Evolutionary conservation across 176 grass and related monocot species (phyloP).

Genomic region (Carex myosuroides): DNA sequence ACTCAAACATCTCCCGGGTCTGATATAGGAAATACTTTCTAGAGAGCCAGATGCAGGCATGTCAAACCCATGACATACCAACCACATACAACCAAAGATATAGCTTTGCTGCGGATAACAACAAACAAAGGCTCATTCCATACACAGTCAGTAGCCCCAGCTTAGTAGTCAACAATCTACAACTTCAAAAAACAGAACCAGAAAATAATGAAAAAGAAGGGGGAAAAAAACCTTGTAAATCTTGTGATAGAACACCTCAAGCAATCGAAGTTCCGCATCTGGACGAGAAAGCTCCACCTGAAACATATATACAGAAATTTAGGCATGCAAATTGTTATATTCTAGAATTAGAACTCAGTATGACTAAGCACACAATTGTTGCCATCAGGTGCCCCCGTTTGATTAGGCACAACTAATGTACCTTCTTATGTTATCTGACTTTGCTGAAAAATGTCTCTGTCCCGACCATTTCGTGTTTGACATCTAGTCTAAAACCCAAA

Average conservation of each 20-base stretch:
- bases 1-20: neutral
- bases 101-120: neutral
- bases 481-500: neutral
- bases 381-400: neutral
- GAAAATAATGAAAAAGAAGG: slow-evolving; percentile 17
- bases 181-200: neutral
- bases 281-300: slow-evolving; percentile 91
- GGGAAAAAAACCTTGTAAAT: slow-evolving; percentile 69
- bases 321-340: slow-evolving; percentile 3
- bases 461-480: neutral
- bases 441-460: neutral
- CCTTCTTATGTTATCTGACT: neutral
- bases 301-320: slow-evolving; percentile 14
- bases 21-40: neutral
- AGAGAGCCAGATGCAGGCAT: neutral
- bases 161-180: neutral
- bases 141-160: neutral
- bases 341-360: neutral
- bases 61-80: neutral
- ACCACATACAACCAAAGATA: neutral
- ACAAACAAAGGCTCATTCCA: neutral
- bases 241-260: slow-evolving; percentile 95
- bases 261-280: slow-evolving; percentile 67
- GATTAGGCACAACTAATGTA: neutral
- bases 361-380: neutral